A percentile compares a stretch with the other conserved stretches of the same genome.
Conservation (phyloP, 2,329 filamentous ascomycete species). For the Aspergillus sp. region DNA sequence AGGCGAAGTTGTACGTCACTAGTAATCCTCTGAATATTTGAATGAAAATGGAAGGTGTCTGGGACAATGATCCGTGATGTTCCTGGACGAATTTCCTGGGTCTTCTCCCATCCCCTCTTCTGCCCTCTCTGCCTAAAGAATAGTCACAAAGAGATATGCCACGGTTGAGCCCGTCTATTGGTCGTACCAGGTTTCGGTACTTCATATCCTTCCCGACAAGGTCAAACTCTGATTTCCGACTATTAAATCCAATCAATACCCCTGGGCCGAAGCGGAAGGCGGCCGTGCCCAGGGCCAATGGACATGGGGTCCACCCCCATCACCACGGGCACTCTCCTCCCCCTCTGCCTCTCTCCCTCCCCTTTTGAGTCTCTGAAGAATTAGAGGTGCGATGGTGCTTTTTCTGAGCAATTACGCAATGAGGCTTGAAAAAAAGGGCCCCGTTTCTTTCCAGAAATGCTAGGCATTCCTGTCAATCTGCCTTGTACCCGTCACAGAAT, state of each 20-base stretch:
- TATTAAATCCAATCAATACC: constrained; percentile 2
- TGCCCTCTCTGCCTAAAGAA: neutral
- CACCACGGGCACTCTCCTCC: neutral
- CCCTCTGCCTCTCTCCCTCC: no score
- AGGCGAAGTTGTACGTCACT: no score
- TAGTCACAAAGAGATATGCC: neutral
- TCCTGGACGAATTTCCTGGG: neutral
- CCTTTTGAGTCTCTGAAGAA: neutral
- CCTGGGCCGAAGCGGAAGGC: neutral
- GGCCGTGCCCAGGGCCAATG: neutral
- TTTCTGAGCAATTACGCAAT: neutral
- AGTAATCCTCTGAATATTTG: neutral
- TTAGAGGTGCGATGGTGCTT: neutral
- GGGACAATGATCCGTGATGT: neutral
- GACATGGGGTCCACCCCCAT: neutral
- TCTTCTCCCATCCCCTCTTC: no score
- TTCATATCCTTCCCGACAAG: constrained; percentile 1
- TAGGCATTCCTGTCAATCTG: neutral
- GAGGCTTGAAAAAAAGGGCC: neutral
- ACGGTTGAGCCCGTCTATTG: neutral
- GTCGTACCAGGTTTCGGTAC: neutral
- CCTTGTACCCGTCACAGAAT: neutral
- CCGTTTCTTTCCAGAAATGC: neutral
- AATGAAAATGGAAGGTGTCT: no score
- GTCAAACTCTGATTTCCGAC: constrained; percentile 7